Base-by-base conservation (phyloP, 768 basidiomycete genomes). In the Leucogyrophana mollusca region DNA sequence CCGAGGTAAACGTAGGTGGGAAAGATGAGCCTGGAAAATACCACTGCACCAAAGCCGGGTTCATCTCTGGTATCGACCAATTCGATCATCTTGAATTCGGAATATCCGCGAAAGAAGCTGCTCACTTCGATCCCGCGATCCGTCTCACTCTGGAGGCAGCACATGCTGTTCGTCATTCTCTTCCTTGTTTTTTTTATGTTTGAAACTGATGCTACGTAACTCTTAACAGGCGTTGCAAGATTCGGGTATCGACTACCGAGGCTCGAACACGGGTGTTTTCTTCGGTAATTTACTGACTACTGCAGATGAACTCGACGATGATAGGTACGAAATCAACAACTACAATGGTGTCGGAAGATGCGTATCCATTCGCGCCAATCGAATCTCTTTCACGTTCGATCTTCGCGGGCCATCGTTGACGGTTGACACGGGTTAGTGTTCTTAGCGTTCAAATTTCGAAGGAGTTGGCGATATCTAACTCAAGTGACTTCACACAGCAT, bases 201-300 rank as follows among this genome's bases (percentile, higher is more conserved):
- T 33, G 9, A 33, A 33, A 9, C 32, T n/a, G n/a, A 33, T 9
- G n/a, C 32, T 33, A 33, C 9, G 9, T n/a, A n/a, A n/a, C n/a
- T n/a, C 27, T 13, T 30, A 13, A 30, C 27, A 30, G 23, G 70
- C 71, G 2, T 60, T 78, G 13, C 64, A 71, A 39, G 76, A 78
- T 51, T 73, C 76, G 2, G 76, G 74, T 6, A 69, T 77, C 33
- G 66, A 76, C 50, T 76, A 69, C 46, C 63, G 76, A 42, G 65
- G 65, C 17, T 61, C 61, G 22, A 69, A 68, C 9, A 68, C 76
- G 18, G 74, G 74, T 1, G 69, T 67, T 40, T 78, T 30, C 27
- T 30, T 44, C 34, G 34, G 11, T 54, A 62, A 61, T 45, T 18
- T 65, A 20, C 53, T 59, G 50, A 58, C 55, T 1, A 63, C 62